These are phyloP conservation scores for Panicum hallii DNA, from an alignment of 202 grass and related monocot species.

Conservation along the genomic window DNA sequence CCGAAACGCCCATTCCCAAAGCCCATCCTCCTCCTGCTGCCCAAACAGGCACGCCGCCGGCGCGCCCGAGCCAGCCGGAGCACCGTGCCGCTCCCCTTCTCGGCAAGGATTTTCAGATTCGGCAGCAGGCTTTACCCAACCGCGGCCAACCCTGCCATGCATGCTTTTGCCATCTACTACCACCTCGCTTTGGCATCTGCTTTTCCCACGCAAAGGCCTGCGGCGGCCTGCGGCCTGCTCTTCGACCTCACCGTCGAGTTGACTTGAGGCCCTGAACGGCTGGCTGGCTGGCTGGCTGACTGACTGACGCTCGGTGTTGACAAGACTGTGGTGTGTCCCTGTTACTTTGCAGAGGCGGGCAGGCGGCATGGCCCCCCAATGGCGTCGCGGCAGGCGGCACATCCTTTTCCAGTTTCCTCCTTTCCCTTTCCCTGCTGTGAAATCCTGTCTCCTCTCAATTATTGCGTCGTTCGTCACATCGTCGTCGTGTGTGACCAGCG, in stretches of 20 bases:
- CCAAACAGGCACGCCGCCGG: neutral
- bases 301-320: neutral
- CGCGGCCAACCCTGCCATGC: neutral
- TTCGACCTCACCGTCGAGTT: slow-evolving; percentile 11
- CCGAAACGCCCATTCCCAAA: neutral
- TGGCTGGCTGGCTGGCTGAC: neutral
- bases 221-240: neutral
- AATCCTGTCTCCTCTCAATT: slow-evolving; percentile 21
- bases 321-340: neutral
- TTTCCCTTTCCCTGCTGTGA: neutral
- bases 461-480: neutral
- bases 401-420: neutral
- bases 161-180: neutral
- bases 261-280: neutral
- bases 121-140: neutral
- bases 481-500: too few species aligned
- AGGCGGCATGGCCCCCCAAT: neutral
- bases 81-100: neutral
- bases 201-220: slow-evolving; percentile 1
- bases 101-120: neutral
- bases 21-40: slow-evolving; percentile 1
- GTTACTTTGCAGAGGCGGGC: neutral
- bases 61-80: neutral
- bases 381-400: slow-evolving; percentile 8
- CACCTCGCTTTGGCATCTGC: slow-evolving; percentile 19